Percentiles rank a stretch among this genome's conserved stretches.
These are phyloP conservation scores for Ulmus americana DNA, from an alignment of 331 rosid genomes.

Conservation along the genomic window DNA sequence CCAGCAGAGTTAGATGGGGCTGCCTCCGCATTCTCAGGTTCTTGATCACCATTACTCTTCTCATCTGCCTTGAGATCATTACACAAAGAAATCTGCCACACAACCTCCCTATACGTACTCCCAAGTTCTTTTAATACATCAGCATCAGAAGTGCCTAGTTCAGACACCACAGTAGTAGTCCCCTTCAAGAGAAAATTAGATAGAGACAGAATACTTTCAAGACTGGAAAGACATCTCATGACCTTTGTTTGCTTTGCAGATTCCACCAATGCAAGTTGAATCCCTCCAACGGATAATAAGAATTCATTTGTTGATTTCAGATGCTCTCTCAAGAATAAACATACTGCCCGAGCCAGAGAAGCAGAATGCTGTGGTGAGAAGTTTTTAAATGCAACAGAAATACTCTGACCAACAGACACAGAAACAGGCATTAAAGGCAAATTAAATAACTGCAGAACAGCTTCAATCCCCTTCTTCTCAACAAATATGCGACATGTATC, in stretches of 20 bases:
- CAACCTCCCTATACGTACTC: constrained; percentile 68
- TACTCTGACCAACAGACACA: constrained; percentile 74
- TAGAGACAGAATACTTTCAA: constrained; percentile 73
- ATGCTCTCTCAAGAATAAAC: constrained; percentile 75
- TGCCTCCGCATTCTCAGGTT: constrained; percentile 59
- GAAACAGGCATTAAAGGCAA: constrained; percentile 81
- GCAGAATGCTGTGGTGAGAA: constrained; percentile 90
- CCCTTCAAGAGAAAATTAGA: constrained; percentile 83
- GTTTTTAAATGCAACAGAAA: constrained; percentile 83
- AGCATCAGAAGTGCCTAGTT: constrained; percentile 77
- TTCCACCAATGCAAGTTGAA: constrained; percentile 71
- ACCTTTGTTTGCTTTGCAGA: constrained; percentile 55
- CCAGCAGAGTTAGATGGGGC: constrained; percentile 54
- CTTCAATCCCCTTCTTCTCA: constrained; percentile 92
- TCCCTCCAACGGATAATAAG: constrained; percentile 65
- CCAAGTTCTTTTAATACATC: constrained; percentile 90
- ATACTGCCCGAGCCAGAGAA: constrained; percentile 82
- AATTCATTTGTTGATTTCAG: constrained; percentile 81
- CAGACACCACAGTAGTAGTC: constrained; percentile 71
- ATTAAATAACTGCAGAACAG: constrained; percentile 74
- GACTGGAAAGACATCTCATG: constrained; percentile 73
- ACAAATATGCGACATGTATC: constrained; percentile 91
- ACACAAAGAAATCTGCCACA: constrained; percentile 86
- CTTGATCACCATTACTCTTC: constrained; percentile 64
- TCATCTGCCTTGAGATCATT: constrained; percentile 72